These are phyloP conservation scores for Cytospora mali DNA, from an alignment of 2,329 filamentous ascomycete genomes.

Conservation along the genomic window DNA sequence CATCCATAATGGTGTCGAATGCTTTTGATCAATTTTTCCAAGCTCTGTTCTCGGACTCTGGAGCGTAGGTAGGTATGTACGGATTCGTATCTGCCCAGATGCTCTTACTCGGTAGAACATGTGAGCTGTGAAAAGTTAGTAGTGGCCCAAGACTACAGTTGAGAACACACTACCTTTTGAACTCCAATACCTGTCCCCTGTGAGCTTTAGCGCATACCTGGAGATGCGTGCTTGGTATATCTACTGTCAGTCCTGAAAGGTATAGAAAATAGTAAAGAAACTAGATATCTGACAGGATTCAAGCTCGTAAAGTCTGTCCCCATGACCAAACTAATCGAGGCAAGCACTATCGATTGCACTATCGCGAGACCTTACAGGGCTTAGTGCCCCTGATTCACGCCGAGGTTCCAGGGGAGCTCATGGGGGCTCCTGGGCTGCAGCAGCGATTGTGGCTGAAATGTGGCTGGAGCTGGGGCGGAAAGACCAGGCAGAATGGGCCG, in stretches of 20 bases:
- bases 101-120: background rate
- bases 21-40: background rate
- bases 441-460: background rate
- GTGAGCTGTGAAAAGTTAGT: slow-evolving; percentile 15
- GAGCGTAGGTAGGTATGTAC: too few species aligned
- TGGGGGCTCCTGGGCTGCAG: background rate
- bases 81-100: background rate
- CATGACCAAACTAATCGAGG: background rate
- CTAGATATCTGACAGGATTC: background rate
- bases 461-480: slow-evolving; percentile 17
- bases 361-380: background rate
- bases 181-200: background rate
- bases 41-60: background rate
- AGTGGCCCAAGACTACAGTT: background rate
- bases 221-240: background rate
- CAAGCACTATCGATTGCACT: background rate
- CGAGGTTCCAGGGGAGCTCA: background rate
- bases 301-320: background rate
- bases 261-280: background rate
- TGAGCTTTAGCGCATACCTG: background rate
- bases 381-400: background rate
- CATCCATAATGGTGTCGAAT: slow-evolving; percentile 22
- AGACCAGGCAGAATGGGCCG: slow-evolving; percentile 22
- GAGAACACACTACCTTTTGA: background rate
- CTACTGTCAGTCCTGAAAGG: background rate